Base-by-base conservation (phyloP, 2,329 filamentous ascomycete species). In the Microdochium trichocladiopsis region DNA sequence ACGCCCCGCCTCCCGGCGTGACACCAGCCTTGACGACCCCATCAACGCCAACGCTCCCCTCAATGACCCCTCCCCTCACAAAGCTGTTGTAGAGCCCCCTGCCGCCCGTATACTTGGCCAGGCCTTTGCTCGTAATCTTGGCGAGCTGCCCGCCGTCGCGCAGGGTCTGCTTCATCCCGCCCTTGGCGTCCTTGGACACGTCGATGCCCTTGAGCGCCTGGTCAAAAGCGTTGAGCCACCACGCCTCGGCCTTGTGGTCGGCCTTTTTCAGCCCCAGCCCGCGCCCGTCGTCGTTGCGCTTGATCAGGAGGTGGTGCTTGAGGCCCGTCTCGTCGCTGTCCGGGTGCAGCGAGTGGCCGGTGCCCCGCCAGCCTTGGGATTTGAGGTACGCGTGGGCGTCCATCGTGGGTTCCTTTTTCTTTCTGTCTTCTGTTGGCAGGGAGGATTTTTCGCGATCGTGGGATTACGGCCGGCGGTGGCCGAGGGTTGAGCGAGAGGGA, bases 221-320 rank as follows among this genome's bases (percentile, higher is more conserved):
- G 69, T 97, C 93, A 60, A 96, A 96, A 11, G 94, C 94, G 53
- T 90, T 87, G 70, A 96, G 78, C 94, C 94, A 99, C 94, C 94
- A 99, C 67, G 96, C 91, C 65, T 96, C 93, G 60, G 77, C 81
- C 22, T 79, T 81, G 56, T 77, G 77, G 56, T 83, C 79, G 56
- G 83, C 79, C 53, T 78, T 75, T 67, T 89, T 90, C 65, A 88
- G 84, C 51, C 93, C 93, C 4, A 97, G 75, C 23, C 93, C 93
- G 51, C 88, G 77, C 25, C 80, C 87, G 68, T 95, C 88, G 61
- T 86, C 79, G 70, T 95, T 95, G 61, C 88, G 86, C 54, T 87
- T 84, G 52, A 96, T 80, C 36, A 95, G 83, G 25, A 97, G 79
- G 4, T 93, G 93, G 60, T 88, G 88, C 24, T 85, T 83, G 51